phyloP scores from a whole-genome alignment of 2,329 filamentous ascomycete species.

The Zymoseptoria brevis region DNA sequence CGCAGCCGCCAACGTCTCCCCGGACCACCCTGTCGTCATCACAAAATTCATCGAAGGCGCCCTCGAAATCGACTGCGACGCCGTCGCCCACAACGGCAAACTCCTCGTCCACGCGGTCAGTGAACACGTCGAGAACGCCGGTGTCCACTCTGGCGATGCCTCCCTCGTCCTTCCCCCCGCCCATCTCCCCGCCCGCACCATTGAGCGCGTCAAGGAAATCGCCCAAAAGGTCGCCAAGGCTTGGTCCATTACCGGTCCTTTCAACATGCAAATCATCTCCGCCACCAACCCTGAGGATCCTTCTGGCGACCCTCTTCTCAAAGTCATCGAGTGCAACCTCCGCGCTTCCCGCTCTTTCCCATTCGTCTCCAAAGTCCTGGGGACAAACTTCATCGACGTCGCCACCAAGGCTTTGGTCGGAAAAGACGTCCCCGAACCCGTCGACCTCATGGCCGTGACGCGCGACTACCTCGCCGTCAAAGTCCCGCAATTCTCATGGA shows the following conservation, averaged over 20 bases:
- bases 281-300: constrained; percentile 63
- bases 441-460: constrained; percentile 81
- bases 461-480: constrained; percentile 93
- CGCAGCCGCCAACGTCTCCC: constrained; percentile 81
- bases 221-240: constrained; percentile 93
- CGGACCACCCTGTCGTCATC: constrained; percentile 96
- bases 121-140: constrained; percentile 93
- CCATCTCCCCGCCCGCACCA: constrained; percentile 65
- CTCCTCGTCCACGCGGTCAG: constrained; percentile 86
- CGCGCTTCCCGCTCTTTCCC: constrained; percentile 96
- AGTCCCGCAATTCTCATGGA: constrained; percentile 99
- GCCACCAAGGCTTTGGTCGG: constrained; percentile 88
- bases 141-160: constrained; percentile 96
- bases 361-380: constrained; percentile 94
- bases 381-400: constrained; percentile 92
- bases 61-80: constrained; percentile 93
- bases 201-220: constrained; percentile 88
- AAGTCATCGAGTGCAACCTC: constrained; percentile 97
- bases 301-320: constrained; percentile 61
- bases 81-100: constrained; percentile 77
- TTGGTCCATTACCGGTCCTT: constrained; percentile 94
- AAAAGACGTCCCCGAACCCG: constrained; percentile 72
- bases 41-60: constrained; percentile 97
- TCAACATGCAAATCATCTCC: constrained; percentile 99
- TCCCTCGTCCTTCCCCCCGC: constrained; percentile 85